Percentiles rank a stretch among this genome's conserved stretches.
Conservation (phyloP, 805 yeast species). For the Wickerhamomyces bovis region DNA sequence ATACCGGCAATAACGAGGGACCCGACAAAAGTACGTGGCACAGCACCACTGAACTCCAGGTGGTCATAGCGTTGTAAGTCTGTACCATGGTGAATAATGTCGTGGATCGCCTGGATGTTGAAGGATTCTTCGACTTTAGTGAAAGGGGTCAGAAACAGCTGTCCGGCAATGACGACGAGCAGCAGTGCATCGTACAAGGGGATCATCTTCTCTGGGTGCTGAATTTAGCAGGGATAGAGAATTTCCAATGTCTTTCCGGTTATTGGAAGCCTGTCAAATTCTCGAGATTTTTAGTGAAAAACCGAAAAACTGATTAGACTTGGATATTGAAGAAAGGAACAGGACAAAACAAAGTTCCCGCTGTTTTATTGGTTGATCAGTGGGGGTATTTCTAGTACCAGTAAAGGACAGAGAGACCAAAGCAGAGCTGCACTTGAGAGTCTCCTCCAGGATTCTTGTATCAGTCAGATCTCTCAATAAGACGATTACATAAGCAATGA, state of each 20-base stretch:
- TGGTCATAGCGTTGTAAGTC: constrained; percentile 59
- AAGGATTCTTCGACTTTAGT: constrained; percentile 95
- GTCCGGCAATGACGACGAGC: constrained; percentile 40
- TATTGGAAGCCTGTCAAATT: background rate
- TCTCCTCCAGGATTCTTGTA: too few species aligned
- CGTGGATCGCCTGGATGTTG: constrained; percentile 85
- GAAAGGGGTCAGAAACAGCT: constrained; percentile 60
- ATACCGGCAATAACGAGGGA: constrained; percentile 47
- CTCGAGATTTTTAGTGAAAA: background rate
- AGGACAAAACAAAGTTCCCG: too few species aligned
- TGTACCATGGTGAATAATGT: constrained; percentile 59
- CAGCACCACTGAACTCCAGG: constrained; percentile 75
- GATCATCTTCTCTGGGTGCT: constrained; percentile 3
- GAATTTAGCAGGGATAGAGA: background rate
- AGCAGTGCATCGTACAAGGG: constrained; percentile 30
- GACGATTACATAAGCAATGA: too few species aligned
- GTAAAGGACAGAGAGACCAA: too few species aligned
- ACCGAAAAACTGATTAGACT: too few species aligned
- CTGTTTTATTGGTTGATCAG: too few species aligned
- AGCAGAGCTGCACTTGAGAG: too few species aligned
- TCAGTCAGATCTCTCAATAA: too few species aligned
- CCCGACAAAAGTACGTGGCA: constrained; percentile 81
- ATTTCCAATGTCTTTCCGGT: background rate
- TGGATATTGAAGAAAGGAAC: too few species aligned
- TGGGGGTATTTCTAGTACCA: too few species aligned